A percentile compares a stretch with the other conserved stretches of the same genome.
Evolutionary conservation across 306 rosid species (phyloP).

Genomic region (Vachellia pachyceras): DNA sequence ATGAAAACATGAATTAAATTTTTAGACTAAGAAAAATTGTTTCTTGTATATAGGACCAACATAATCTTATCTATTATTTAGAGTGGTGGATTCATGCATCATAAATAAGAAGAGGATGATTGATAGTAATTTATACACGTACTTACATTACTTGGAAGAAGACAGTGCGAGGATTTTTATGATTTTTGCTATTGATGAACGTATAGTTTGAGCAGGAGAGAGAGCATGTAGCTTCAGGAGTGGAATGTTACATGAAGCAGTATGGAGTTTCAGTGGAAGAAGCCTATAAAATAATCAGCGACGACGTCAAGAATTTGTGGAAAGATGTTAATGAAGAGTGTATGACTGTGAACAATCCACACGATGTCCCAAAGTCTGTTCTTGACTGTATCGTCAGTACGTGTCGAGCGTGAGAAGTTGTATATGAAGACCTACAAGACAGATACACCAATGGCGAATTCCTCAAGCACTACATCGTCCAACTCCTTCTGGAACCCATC

Average conservation of each 20-base stretch:
- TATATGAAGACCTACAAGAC: not conserved
- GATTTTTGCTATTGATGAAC: not conserved
- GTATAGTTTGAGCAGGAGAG: slow-evolving; percentile 1
- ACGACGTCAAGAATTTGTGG: not conserved
- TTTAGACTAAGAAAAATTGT: too few relatives aligned
- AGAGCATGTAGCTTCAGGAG: not conserved
- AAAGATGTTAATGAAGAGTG: not conserved
- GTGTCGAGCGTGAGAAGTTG: not conserved
- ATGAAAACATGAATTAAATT: too few relatives aligned
- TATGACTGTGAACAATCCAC: not conserved
- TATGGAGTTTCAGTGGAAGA: not conserved
- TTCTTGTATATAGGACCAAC: too few relatives aligned
- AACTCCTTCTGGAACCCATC: not conserved
- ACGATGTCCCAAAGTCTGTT: not conserved
- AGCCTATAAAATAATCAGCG: not conserved
- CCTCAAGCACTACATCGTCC: not conserved
- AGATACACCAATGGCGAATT: not conserved
- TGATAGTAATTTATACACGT: too few relatives aligned
- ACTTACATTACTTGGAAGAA: not conserved
- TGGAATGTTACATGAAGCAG: slow-evolving; percentile 3
- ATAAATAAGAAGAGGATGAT: too few relatives aligned
- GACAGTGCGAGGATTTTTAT: not conserved
- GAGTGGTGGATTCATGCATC: too few relatives aligned
- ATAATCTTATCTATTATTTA: too few relatives aligned
- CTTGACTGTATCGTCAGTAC: not conserved